Base-by-base conservation (phyloP, 208 protist species). In the Trypanosoma lewisi region DNA sequence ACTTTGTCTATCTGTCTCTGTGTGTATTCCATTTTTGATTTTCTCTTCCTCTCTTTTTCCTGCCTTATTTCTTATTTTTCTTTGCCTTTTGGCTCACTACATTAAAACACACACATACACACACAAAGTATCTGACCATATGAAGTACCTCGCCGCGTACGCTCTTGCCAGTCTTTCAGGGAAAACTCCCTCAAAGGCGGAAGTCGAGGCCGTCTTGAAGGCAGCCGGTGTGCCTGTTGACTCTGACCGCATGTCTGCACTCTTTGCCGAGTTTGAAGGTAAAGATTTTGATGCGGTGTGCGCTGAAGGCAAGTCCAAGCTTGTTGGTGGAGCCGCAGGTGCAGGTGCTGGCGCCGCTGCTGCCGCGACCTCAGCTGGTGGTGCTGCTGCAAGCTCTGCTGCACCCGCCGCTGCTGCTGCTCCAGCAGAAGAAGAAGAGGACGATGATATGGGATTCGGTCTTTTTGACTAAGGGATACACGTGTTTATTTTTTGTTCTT, bases 271-370 rank as follows among this genome's bases (percentile, higher is more conserved):
- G 75, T 56, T 98, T 28, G 80, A 89, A 52, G 95, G 89, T 37
- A 98, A 98, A 89, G 84, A 80, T 74, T 84, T 97, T 54, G 80
- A 97, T 39, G 86, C 90, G 54, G 17, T 98, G 50, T 82, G 89
- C 70, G 71, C 69, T 4, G 78, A 91, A 67, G 95, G 95, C 63
- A 88, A 83, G 75, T 60, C 77, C 19, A 97, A 98, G 80, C 79
- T 97, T 17, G 90, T 88, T 2, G 85, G 79, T 42, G 62, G 59
- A 21, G 77, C 44, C 19, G 56, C 58, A 19, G 21, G 50, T 17
- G 34, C 60, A 14, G 77, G 49, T n/a, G 53, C 56, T 44, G 65
- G 57, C 68, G 70, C 77, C 49, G 53, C 82, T 34, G 56, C 72
- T 47, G 75, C 73, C 2, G 77, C 83, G 28, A 63, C 75, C 50